A percentile compares a stretch with the other conserved stretches of the same genome.
Evolutionary conservation across 2,329 filamentous ascomycete genomes (phyloP).

Genomic region (Xylariaceae sp.): DNA sequence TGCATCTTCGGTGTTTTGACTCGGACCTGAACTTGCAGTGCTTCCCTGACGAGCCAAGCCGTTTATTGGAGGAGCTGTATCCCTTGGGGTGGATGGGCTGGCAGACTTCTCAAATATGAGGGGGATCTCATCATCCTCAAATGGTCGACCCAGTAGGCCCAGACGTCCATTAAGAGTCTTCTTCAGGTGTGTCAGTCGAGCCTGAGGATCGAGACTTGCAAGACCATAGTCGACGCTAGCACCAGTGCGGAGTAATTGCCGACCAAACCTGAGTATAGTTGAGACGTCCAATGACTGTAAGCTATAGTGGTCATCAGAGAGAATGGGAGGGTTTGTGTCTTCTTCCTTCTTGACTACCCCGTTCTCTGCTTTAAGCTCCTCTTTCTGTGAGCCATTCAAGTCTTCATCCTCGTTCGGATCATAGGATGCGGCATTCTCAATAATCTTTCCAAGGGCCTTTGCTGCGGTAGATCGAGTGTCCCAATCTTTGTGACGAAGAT

Average conservation of each 20-base stretch:
- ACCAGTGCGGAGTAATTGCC: conserved; percentile 77
- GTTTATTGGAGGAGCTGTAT: conserved; percentile 30
- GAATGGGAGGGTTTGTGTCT: conserved; percentile 44
- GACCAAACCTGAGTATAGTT: conserved; percentile 76
- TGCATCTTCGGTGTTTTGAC: conserved; percentile 55
- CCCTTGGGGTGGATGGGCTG: conserved; percentile 44
- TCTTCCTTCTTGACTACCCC: conserved; percentile 59
- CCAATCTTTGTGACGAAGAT: conserved; percentile 92
- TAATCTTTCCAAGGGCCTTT: conserved; percentile 90
- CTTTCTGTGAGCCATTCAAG: conserved; percentile 39
- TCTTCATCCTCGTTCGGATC: conserved; percentile 80
- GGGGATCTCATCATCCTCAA: conserved; percentile 76
- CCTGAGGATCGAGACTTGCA: conserved; percentile 74
- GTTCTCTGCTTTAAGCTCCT: conserved; percentile 38
- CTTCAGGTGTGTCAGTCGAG: conserved; percentile 81
- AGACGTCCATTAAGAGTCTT: conserved; percentile 79
- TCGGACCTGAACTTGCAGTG: conserved; percentile 31
- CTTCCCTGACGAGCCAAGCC: conserved; percentile 36
- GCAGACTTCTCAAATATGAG: conserved; percentile 56
- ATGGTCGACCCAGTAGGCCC: conserved; percentile 77
- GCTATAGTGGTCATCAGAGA: conserved; percentile 61
- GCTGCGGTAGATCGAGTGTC: conserved; percentile 91
- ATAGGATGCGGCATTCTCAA: conserved; percentile 80
- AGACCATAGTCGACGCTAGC: conserved; percentile 76
- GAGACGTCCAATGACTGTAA: conserved; percentile 74